Base-by-base conservation (phyloP, 73 alveolate species). In the Uronychia setigera region DNA sequence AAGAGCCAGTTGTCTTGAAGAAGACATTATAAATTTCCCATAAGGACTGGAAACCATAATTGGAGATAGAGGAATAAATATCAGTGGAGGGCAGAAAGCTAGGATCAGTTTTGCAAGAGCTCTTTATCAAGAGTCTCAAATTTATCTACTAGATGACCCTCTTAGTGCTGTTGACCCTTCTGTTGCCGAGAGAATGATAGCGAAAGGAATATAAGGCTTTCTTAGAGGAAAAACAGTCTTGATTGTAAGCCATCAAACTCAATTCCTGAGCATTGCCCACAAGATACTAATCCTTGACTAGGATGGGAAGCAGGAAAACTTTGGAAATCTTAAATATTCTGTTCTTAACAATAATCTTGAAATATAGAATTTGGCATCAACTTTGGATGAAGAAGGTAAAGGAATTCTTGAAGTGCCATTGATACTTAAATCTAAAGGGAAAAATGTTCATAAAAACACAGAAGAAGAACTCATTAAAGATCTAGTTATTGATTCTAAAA, bases 21-120 rank as follows among this genome's bases (percentile, higher is more conserved):
- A 60, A 19, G 96, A 91, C 67, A 74, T 91, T 30, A 26, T 87
- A 35, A 58, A 46, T 46, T 19, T 46, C 67, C 67, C 75, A 29
- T 76, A 77, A n/a, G 94, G 94, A 34, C 93, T 74, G 32, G 79
- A 87, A 29, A 86, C 97, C 5, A 78, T 58, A 74, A 93, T 93
- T 19, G 97, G 97, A 29, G 97, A 93, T 31, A 86, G 89, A 67
- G 97, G 97, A 19, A 79, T 91, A 28, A 93, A 93, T 87, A 59
- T 93, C 29, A 60, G 90, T 31, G 97, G 97, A 29, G 97, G 97
- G 26, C 80, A 93, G 76, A 93, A 91, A 35, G 97, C 97, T 31
- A 82, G 97, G 87, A 77, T 93, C 5, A 77, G 89, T 75, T 59
- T 93, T 11, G 97, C 97, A 19, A 85, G 97, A 77, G 95, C 97